phyloP scores from a whole-genome alignment of 2,329 filamentous ascomycete genomes.

The Ophiostoma ulmi region DNA sequence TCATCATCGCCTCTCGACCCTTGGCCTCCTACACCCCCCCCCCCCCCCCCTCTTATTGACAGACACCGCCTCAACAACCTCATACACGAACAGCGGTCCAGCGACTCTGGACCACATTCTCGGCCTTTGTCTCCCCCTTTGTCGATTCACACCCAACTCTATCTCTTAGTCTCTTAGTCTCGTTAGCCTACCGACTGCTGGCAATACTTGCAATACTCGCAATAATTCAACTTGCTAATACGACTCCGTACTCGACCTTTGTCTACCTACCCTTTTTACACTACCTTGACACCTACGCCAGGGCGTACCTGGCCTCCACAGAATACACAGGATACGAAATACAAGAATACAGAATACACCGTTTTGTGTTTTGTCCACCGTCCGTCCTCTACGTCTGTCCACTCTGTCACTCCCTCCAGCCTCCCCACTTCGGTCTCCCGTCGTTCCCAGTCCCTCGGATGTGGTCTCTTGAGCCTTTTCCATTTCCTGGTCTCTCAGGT shows the following conservation, averaged over 20 bases:
- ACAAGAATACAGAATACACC: background rate
- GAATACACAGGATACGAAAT: background rate
- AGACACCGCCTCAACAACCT: background rate
- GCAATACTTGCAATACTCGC: background rate
- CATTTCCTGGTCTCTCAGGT: slow-evolving; percentile 12
- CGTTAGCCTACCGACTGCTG: background rate
- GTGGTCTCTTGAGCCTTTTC: slow-evolving; percentile 11
- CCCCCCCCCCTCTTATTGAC: background rate
- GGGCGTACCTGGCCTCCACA: slow-evolving; percentile 9
- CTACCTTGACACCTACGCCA: slow-evolving; percentile 1
- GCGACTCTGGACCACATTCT: slow-evolving; percentile 2
- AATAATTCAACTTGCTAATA: slow-evolving; percentile 1
- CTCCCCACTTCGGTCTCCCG: slow-evolving; percentile 11
- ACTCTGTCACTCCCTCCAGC: slow-evolving; percentile 13
- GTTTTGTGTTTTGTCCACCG: background rate
- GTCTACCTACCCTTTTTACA: slow-evolving; percentile 6
- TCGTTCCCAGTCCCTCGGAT: slow-evolving; percentile 17
- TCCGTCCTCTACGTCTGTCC: background rate
- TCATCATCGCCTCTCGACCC: background rate
- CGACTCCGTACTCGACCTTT: slow-evolving; percentile 2
- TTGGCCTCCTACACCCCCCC: background rate
- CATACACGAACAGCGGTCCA: background rate
- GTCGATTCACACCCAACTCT: background rate
- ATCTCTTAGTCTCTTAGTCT: background rate
- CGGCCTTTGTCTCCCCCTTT: slow-evolving; percentile 12